These are phyloP conservation scores for Rachicladosporium sp. DNA, from an alignment of 2,329 filamentous ascomycete genomes.

Conservation along the genomic window DNA sequence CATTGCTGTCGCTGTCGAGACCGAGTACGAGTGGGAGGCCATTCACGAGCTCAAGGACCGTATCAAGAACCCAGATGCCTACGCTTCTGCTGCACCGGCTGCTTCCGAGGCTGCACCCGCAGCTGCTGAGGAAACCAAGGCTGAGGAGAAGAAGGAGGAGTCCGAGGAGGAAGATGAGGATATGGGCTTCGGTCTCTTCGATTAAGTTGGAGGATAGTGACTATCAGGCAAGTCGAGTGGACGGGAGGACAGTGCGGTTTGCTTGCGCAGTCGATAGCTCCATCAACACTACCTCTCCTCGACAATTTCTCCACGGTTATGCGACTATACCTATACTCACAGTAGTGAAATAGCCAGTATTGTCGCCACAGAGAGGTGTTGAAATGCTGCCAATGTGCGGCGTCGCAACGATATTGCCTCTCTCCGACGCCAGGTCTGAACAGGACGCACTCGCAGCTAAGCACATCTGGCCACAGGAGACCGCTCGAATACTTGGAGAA, in stretches of 20 bases:
- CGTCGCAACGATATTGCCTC: too few relatives aligned
- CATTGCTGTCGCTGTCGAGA: slow-evolving; percentile 77
- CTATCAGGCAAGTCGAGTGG: slow-evolving; percentile 24
- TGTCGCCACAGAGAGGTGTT: too few relatives aligned
- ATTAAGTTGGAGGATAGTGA: slow-evolving; percentile 26
- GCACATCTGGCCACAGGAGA: too few relatives aligned
- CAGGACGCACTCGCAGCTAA: too few relatives aligned
- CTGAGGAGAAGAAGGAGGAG: slow-evolving; percentile 48
- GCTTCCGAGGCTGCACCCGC: slow-evolving; percentile 41
- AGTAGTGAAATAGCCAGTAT: too few relatives aligned
- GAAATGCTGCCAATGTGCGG: too few relatives aligned
- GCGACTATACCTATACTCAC: too few relatives aligned
- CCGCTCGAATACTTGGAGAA: background rate
- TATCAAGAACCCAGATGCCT: slow-evolving; percentile 96
- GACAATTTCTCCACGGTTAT: too few relatives aligned
- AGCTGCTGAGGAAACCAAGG: slow-evolving; percentile 38
- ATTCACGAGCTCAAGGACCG: slow-evolving; percentile 98
- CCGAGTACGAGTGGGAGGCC: slow-evolving; percentile 86
- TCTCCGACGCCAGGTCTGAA: too few relatives aligned
- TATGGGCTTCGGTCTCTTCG: slow-evolving; percentile 44
- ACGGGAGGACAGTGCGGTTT: too few relatives aligned
- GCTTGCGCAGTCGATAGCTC: too few relatives aligned
- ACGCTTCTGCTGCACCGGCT: slow-evolving; percentile 68
- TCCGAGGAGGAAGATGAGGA: slow-evolving; percentile 50
- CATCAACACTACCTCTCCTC: too few relatives aligned